Base-by-base conservation (phyloP, 2,329 filamentous ascomycete genomes). In the Aulographum hederae region DNA sequence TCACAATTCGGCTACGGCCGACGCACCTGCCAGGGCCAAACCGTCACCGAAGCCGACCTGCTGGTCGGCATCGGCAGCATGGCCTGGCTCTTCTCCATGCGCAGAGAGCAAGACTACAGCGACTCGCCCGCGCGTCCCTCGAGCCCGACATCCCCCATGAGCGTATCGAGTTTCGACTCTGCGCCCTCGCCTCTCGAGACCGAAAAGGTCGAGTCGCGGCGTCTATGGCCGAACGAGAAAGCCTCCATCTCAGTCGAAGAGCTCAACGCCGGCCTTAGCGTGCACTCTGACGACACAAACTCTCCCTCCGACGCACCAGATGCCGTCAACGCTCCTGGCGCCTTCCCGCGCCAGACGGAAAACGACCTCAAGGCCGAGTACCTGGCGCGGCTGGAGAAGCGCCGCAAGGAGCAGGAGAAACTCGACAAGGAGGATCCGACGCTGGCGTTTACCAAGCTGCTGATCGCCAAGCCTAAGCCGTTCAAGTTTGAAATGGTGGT, bases 1-100 rank as follows among this genome's bases (percentile, higher is more conserved):
- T 57, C 57, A 6, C 59, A 62, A 19, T 69, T 69, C 35, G 66
- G 65, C 12, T 67, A 65, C 46, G 65, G 65, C 2, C 54, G 65
- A 28, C 53, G 67, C 18, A 46, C 51, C 5, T 60, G 57, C 41
- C 56, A 56, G 32, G 57, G 57, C 4, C 48, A 54, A 32, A 44
- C 46, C 5, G 53, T 60, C 15, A 46, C 55, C 1, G 56, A 60
- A 35, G 50, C 54, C 27, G 52, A 57, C 36, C 38, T 59, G 11
- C 39, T 56, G 4, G 53, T 56, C 14, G 51, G 55, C 4, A 51
- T 61, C 16, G 58, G 56, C 11, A 52, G 50, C 19, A 51, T 60
- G 16, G 58, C 56, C 0, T 61, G 58, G 57, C 38, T 60, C 19
- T 61, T 60, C 43, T 48, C 56, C 29, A 10, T 20, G 15, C 27